phyloP scores from a whole-genome alignment of 331 rosid species.

The Telfairia occidentalis region DNA sequence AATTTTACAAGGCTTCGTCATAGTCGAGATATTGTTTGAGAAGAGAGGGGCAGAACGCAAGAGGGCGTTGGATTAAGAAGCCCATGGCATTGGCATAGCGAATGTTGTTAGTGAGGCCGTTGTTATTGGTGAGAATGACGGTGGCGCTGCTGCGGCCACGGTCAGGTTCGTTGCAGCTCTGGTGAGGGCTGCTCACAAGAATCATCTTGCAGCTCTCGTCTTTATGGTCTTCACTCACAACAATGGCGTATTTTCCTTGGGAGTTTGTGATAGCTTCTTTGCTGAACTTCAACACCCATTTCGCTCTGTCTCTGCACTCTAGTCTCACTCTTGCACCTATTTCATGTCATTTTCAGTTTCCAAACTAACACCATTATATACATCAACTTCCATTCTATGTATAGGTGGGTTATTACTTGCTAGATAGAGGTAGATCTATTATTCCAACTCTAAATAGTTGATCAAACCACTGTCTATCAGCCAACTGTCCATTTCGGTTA shows the following conservation, averaged over 20 bases:
- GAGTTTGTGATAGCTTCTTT: constrained; percentile 31
- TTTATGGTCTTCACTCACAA: constrained; percentile 32
- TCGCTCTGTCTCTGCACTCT: constrained; percentile 36
- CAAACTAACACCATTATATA: no score
- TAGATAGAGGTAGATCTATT: no score
- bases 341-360: not conserved
- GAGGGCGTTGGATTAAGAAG: constrained; percentile 31
- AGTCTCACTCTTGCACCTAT: constrained; percentile 56
- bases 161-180: constrained; percentile 28
- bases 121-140: constrained; percentile 38
- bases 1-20: not conserved
- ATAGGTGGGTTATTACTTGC: no score
- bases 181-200: constrained; percentile 35
- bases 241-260: constrained; percentile 30
- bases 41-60: constrained; percentile 28
- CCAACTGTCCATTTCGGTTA: no score
- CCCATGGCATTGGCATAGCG: constrained; percentile 54
- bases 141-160: constrained; percentile 37
- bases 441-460: no score
- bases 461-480: no score
- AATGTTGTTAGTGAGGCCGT: constrained; percentile 33
- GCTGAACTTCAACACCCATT: constrained; percentile 22
- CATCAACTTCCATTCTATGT: no score
- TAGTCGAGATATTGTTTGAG: constrained; percentile 28
- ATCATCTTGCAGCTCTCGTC: constrained; percentile 39